Evolutionary conservation across 2,329 filamentous ascomycete genomes (phyloP), one percentile per base, ranked within the genome.

Genomic region (Fonsecaea pugnacius): DNA sequence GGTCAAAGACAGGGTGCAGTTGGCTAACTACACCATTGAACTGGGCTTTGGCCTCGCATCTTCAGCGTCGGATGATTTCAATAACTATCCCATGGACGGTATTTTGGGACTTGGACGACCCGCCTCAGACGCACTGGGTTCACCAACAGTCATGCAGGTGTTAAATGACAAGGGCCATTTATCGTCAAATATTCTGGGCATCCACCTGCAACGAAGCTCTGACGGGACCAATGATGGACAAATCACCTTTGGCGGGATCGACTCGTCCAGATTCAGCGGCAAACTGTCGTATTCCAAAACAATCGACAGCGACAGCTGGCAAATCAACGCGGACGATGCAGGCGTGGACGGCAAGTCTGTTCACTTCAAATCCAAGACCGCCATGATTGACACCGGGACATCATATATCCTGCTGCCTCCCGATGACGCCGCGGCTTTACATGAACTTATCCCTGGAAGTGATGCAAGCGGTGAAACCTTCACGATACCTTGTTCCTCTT

Each of bases 361-460:
- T 8, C 82, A 84, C 12, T 80, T 83, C n/a, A 79, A 88, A 9
- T 77, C 75, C 38, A 85, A 83, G 55, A 80, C 81, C 1, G 90
- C 89, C 35, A 91, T 92, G 73, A 88, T 96, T 70, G 92, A 96
- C 76, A 92, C 91, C 0, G 92, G 92, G 56, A 95, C 92, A 0
- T 91, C 89, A 0, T 95, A 89, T 74, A 85, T 92, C 32, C 87
- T 96, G 68, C 86, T 91, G 5, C 90, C 91, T 0, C 77, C 82
- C 0, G 78, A 79, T 2, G 88, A 92, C 71, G 90, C 91, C 1
- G 80, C 84, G 51, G 81, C 83, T 9, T 73, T 96, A 6, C 91
- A 96, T 77, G 79, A 81, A 35, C 77, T 86, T 33, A 87, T 96
- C 38, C 85, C 88, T 0, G 87, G 84, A 12, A 86, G 87, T 1